Percentiles rank a stretch among this genome's conserved stretches.
Conservation (phyloP, 2,329 filamentous ascomycete species). For the Trichoderma lentiforme region DNA sequence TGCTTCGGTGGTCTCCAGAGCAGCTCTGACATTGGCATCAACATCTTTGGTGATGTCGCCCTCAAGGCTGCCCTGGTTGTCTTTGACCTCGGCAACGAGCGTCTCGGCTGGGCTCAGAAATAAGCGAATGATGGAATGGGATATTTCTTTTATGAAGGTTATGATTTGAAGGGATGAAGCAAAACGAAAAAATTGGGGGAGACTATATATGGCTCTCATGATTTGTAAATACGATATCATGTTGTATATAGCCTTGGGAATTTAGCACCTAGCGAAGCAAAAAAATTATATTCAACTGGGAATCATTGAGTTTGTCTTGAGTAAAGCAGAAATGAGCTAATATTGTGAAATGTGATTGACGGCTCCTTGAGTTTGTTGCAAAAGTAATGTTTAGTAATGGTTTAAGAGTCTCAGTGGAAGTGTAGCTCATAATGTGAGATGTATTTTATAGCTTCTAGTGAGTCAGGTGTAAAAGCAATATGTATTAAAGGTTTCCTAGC, state of each 20-base stretch:
- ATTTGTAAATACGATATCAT: background rate
- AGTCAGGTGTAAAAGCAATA: no score
- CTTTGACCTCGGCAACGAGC: slow-evolving; percentile 53
- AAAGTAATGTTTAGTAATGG: no score
- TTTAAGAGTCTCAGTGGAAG: no score
- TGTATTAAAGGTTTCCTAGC: no score
- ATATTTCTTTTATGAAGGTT: background rate
- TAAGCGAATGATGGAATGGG: background rate
- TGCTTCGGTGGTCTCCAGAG: slow-evolving; percentile 68
- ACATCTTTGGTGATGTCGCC: slow-evolving; percentile 61
- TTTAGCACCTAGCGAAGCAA: slow-evolving; percentile 7
- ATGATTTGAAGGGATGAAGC: background rate
- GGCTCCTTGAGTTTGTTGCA: no score
- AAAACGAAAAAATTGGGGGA: background rate
- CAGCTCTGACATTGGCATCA: slow-evolving; percentile 41
- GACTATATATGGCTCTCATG: slow-evolving; percentile 1
- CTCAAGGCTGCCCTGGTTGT: slow-evolving; percentile 58
- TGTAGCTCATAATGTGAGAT: no score
- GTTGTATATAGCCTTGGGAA: slow-evolving; percentile 7
- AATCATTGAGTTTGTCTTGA: background rate
- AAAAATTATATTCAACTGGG: background rate
- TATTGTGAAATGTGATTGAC: no score
- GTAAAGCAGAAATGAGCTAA: background rate
- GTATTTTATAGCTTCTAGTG: no score
- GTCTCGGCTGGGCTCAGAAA: slow-evolving; percentile 39